These are phyloP conservation scores for Neurospora crassa DNA, from an alignment of 2,329 filamentous ascomycete genomes.

Conservation along the genomic window DNA sequence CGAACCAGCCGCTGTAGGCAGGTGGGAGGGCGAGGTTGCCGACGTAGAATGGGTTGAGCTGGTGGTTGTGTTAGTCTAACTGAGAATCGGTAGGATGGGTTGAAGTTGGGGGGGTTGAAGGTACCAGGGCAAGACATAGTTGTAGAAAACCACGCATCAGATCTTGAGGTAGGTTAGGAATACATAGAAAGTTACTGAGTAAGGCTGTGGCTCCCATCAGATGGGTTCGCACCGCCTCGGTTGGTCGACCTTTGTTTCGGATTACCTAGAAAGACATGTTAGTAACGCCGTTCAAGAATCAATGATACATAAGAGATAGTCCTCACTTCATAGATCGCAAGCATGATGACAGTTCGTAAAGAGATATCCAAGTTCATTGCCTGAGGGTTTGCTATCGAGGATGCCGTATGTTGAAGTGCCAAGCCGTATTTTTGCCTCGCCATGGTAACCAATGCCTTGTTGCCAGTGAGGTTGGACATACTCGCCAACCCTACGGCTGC, in stretches of 20 bases:
- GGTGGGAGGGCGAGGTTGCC: slow-evolving; percentile 30
- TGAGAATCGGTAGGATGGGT: not conserved
- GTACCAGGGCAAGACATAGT: slow-evolving; percentile 46
- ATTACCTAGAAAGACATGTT: slow-evolving; percentile 26
- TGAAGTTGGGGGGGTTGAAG: not conserved
- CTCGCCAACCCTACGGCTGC: slow-evolving; percentile 49
- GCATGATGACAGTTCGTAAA: slow-evolving; percentile 43
- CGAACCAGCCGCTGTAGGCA: slow-evolving; percentile 34
- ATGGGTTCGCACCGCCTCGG: slow-evolving; percentile 45
- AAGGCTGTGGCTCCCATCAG: slow-evolving; percentile 50
- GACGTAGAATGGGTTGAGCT: slow-evolving; percentile 37
- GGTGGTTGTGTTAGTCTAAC: not conserved
- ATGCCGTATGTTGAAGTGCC: slow-evolving; percentile 39
- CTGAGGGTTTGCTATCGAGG: slow-evolving; percentile 27
- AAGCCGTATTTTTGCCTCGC: slow-evolving; percentile 44
- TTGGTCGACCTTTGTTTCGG: slow-evolving; percentile 35
- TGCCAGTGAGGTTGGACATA: slow-evolving; percentile 42
- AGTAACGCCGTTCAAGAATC: not conserved
- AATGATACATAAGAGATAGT: not conserved
- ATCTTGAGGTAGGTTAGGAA: slow-evolving; percentile 27
- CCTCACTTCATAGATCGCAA: slow-evolving; percentile 52
- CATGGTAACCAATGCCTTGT: slow-evolving; percentile 33
- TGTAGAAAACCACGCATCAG: slow-evolving; percentile 45
- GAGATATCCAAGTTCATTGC: slow-evolving; percentile 32
- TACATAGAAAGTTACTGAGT: slow-evolving; percentile 36